Conservation (phyloP, 257 asterid genomes). For the Oldenlandia corymbosa region DNA sequence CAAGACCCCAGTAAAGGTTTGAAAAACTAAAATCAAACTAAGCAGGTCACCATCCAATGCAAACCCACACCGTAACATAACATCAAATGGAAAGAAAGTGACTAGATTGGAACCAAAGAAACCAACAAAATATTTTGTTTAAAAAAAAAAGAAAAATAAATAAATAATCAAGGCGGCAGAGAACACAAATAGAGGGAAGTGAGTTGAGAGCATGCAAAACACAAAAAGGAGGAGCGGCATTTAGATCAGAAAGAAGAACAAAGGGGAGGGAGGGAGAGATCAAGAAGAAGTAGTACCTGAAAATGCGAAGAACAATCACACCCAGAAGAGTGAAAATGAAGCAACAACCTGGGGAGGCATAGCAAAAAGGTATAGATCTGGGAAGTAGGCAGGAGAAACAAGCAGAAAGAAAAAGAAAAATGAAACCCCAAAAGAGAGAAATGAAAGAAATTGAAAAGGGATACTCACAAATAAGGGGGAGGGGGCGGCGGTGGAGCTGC, state of each 20-base stretch:
- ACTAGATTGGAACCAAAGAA: too few relatives aligned
- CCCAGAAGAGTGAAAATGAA: not conserved
- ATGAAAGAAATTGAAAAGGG: not conserved
- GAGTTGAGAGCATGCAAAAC: not conserved
- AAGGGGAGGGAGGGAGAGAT: not conserved
- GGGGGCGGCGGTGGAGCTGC: too few relatives aligned
- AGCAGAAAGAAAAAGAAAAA: not conserved
- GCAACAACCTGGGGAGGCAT: not conserved
- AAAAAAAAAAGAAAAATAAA: not conserved
- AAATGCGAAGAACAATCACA: not conserved
- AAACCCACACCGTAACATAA: too few relatives aligned
- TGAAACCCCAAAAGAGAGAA: not conserved
- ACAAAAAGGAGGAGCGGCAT: not conserved
- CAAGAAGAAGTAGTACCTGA: conserved; percentile 14
- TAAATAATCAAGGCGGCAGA: not conserved
- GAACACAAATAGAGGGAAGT: not conserved
- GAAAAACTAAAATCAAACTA: not conserved
- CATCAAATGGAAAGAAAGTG: too few relatives aligned
- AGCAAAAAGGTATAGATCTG: conserved; percentile 1
- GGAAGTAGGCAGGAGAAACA: not conserved
- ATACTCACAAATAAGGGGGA: not conserved
- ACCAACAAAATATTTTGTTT: too few relatives aligned
- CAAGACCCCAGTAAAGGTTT: not conserved
- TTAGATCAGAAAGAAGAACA: conserved; percentile 2
- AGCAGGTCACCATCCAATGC: not conserved